These are phyloP conservation scores for Porphyridium purpureum DNA, from an alignment of 23 red algal genomes.

Conservation along the genomic window DNA sequence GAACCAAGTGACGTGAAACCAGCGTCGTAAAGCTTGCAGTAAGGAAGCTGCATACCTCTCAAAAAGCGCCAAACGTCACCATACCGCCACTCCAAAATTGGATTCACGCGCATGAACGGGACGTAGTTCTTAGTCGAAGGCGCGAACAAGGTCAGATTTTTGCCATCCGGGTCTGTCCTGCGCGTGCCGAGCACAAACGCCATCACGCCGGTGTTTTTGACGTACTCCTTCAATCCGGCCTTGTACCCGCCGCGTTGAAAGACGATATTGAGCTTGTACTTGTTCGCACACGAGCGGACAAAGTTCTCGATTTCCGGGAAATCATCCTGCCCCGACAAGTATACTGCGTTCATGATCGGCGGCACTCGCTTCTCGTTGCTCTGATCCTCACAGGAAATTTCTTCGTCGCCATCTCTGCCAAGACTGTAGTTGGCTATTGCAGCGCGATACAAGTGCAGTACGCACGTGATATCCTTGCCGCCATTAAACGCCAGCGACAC, in stretches of 20 bases:
- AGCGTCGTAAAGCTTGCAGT: conserved; percentile 65
- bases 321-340: conserved; percentile 30
- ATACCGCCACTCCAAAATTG: conserved; percentile 83
- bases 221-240: conserved; percentile 34
- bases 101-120: conserved; percentile 90
- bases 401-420: background rate
- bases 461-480: conserved; percentile 90
- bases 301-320: conserved; percentile 63
- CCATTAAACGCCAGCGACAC: conserved; percentile 76
- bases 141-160: conserved; percentile 52
- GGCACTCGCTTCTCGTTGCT: background rate
- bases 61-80: conserved; percentile 85
- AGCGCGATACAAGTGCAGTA: conserved; percentile 75
- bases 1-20: conserved; percentile 86
- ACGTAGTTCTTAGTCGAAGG: conserved; percentile 58
- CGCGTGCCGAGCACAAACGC: conserved; percentile 89
- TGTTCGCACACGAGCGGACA: conserved; percentile 23
- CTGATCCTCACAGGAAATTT: background rate
- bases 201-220: conserved; percentile 3
- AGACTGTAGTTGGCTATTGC: conserved; percentile 24
- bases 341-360: conserved; percentile 31
- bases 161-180: conserved; percentile 62
- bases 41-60: conserved; percentile 33
- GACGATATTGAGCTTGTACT: conserved; percentile 21
- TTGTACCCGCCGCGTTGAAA: conserved; percentile 33